Evolutionary conservation across 1,284 basidiomycete genomes (phyloP).

Genomic region (Ceratobasidium sp.): DNA sequence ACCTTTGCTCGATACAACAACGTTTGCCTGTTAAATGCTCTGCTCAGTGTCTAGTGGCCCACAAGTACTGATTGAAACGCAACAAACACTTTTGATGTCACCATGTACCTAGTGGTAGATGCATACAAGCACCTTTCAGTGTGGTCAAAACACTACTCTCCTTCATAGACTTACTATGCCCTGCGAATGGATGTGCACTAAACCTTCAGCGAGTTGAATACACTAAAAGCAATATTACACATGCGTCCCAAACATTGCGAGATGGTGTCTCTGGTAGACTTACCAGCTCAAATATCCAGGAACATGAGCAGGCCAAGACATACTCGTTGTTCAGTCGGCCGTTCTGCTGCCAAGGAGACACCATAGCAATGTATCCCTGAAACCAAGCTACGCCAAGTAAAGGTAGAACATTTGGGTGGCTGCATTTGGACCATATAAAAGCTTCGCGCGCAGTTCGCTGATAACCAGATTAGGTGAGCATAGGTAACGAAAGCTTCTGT

Average conservation of each 20-base stretch:
- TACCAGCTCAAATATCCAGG: background rate
- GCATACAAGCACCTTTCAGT: background rate
- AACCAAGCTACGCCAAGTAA: background rate
- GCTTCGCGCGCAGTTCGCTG: slow-evolving; percentile 12
- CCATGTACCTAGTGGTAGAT: background rate
- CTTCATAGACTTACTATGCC: background rate
- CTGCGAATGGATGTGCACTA: background rate
- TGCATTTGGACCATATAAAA: slow-evolving; percentile 17
- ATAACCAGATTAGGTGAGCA: background rate
- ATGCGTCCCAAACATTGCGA: background rate
- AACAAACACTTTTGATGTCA: background rate
- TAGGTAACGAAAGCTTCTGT: background rate
- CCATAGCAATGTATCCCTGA: background rate
- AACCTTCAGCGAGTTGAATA: background rate
- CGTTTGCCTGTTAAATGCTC: background rate
- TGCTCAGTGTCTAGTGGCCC: background rate
- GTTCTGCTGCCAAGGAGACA: slow-evolving; percentile 14
- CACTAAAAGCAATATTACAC: background rate
- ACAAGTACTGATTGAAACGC: background rate
- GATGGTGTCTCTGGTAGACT: background rate
- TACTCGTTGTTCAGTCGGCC: background rate
- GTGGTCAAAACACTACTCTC: background rate
- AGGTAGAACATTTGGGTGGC: background rate
- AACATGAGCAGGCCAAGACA: background rate
- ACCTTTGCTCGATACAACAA: background rate